Evolutionary conservation across 2,329 filamentous ascomycete genomes (phyloP), one percentile per base, ranked within the genome.

Genomic region (Sporothrix sp.): DNA sequence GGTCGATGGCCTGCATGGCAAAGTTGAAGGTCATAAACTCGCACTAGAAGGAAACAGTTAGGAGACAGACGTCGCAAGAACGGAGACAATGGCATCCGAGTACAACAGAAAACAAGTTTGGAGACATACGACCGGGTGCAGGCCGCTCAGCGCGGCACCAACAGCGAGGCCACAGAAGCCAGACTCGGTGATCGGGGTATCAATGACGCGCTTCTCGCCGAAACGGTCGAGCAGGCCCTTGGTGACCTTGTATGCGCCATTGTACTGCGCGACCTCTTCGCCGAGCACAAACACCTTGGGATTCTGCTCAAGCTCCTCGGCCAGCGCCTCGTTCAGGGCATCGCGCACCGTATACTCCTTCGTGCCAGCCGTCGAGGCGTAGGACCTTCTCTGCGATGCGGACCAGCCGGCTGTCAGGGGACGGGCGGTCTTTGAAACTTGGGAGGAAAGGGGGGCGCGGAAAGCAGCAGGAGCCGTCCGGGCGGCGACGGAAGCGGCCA

Each of bases 11-110:
- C 76, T 98, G 93, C 93, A 98, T 98, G 70, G 93, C 91, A 68
- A 97, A 97, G 81, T 98, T 98, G 82, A 95, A 97, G 65, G 93
- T 98, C 93, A 98, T 98, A 79, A 98, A 98, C 76, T 98, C 93
- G 80, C 86, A 93, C 87, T 93, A 59, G 8, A 16, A 28, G 43
- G 18, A 25, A 18, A 39, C 13, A 9, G 16, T 47, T 54, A 50
- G 51, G 9, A 35, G 20, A 7, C 14, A n/a, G 2, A n/a, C 20
- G 13, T 8, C 32, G 11, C 32, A 20, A 18, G 14, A 36, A 20
- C 18, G 32, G 3, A 27, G n/a, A 23, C 8, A 14, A 38, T 4
- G 9, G 4, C 16, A 23, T 2, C 38, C 7, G 9, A 16, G 11
- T 18, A 10, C 14, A 36, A 14, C 14, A 35, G 40, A 35, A 28